These are phyloP conservation scores for Fomitopsis serialis DNA, from an alignment of 768 basidiomycete genomes.

Conservation along the genomic window DNA sequence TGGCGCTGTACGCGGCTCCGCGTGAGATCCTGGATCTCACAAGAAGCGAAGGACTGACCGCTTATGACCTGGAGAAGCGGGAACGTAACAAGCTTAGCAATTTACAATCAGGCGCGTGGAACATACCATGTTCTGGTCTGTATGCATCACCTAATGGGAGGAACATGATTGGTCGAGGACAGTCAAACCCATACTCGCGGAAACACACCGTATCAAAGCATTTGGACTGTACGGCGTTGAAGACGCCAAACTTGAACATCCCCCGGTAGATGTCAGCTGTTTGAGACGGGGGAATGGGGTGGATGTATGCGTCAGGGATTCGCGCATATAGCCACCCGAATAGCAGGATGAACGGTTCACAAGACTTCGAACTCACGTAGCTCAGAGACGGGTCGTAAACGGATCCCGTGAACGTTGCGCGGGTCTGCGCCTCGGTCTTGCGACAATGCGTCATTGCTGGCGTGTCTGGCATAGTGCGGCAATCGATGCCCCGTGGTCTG, in stretches of 20 bases:
- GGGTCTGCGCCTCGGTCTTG: conserved; percentile 19
- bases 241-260: conserved; percentile 83
- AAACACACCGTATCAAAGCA: conserved; percentile 69
- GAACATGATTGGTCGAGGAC: background rate
- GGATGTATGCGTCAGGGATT: conserved; percentile 2
- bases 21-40: conserved; percentile 4
- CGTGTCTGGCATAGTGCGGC: background rate
- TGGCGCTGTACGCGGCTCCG: conserved; percentile 52
- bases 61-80: conserved; percentile 54
- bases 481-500: background rate
- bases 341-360: background rate
- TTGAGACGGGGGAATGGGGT: conserved; percentile 1
- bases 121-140: conserved; percentile 60
- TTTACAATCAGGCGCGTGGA: background rate
- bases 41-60: conserved; percentile 34
- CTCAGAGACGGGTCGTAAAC: conserved; percentile 64
- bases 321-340: background rate
- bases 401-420: conserved; percentile 39
- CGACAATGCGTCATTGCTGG: background rate
- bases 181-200: background rate
- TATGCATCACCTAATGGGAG: conserved; percentile 44
- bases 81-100: background rate
- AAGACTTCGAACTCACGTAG: conserved; percentile 46
- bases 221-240: conserved; percentile 87
- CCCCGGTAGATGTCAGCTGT: conserved; percentile 76